Conservation (phyloP, 768 basidiomycete genomes). For the Pleurotus citrinopileatus region DNA sequence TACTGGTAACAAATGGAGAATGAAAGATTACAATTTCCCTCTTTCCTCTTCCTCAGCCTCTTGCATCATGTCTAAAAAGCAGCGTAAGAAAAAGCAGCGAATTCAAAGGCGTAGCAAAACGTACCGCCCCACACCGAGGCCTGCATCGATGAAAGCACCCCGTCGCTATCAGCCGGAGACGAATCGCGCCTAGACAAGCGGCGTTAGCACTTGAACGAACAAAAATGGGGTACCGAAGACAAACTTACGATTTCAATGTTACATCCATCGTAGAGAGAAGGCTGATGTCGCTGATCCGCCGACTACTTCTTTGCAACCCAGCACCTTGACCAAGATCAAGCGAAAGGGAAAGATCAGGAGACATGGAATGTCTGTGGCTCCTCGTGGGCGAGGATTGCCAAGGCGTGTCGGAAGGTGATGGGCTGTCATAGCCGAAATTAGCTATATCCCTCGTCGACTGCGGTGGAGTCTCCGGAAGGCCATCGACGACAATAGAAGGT, state of each 20-base stretch:
- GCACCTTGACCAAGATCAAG: conserved; percentile 39
- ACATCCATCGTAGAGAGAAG: conserved; percentile 50
- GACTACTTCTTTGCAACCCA: conserved; percentile 52
- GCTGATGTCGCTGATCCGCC: conserved; percentile 58
- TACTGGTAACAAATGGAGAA: background rate
- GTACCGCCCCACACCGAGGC: conserved; percentile 72
- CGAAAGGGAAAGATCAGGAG: conserved; percentile 45
- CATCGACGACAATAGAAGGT: conserved; percentile 69
- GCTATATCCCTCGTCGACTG: conserved; percentile 55
- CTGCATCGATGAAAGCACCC: conserved; percentile 57
- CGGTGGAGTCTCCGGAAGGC: conserved; percentile 50
- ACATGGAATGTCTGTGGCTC: conserved; percentile 27
- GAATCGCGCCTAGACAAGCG: conserved; percentile 28
- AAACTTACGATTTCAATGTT: conserved; percentile 44
- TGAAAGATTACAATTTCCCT: background rate
- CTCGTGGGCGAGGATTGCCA: conserved; percentile 34
- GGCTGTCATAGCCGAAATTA: conserved; percentile 32
- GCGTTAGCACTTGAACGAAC: background rate
- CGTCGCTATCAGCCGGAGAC: conserved; percentile 41
- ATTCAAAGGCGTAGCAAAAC: too few species aligned
- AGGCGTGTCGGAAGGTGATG: conserved; percentile 22
- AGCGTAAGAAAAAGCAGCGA: too few species aligned
- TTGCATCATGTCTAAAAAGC: conserved; percentile 28
- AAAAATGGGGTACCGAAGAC: background rate
- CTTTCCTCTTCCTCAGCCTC: conserved; percentile 27